A percentile compares a stretch with the other conserved stretches of the same genome.
phyloP scores from a whole-genome alignment of 768 basidiomycete genomes.

The Kwoniella dejecticola region DNA sequence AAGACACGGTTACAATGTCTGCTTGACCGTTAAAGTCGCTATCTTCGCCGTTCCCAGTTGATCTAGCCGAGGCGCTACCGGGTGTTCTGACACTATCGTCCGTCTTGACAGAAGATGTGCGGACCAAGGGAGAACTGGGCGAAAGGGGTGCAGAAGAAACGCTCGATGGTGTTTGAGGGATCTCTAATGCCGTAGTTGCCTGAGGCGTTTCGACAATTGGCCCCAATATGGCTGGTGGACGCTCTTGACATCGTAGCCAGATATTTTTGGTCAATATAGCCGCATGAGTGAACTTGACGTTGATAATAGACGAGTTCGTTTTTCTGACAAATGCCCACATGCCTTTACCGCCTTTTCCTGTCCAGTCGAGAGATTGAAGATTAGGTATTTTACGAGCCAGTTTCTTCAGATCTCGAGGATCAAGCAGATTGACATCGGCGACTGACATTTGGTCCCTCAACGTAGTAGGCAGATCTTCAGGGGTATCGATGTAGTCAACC shows the following conservation, averaged over 20 bases:
- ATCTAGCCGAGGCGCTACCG: neutral
- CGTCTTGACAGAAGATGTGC: neutral
- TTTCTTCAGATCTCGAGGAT: constrained; percentile 24
- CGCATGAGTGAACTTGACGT: constrained; percentile 21
- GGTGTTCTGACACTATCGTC: neutral
- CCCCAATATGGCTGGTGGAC: neutral
- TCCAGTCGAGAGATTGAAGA: constrained; percentile 17
- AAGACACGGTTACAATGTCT: no score
- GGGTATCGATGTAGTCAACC: neutral
- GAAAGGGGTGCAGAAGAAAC: neutral
- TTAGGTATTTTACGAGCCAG: constrained; percentile 22
- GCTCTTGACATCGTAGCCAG: constrained; percentile 14
- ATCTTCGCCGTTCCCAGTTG: no score
- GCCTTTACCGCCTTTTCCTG: constrained; percentile 27
- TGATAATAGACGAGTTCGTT: neutral
- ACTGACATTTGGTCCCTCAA: neutral
- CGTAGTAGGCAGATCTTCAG: neutral
- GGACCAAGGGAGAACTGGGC: no score
- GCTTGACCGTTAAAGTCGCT: no score
- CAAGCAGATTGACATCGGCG: constrained; percentile 18
- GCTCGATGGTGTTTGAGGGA: neutral
- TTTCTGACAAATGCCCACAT: constrained; percentile 18
- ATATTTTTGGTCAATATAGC: constrained; percentile 6
- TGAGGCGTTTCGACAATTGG: constrained; percentile 1
- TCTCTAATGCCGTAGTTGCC: neutral